A percentile compares a stretch with the other conserved stretches of the same genome.
Evolutionary conservation across 75 land plant genomes (phyloP).

Genomic region (Isoetes taiwanensis): DNA sequence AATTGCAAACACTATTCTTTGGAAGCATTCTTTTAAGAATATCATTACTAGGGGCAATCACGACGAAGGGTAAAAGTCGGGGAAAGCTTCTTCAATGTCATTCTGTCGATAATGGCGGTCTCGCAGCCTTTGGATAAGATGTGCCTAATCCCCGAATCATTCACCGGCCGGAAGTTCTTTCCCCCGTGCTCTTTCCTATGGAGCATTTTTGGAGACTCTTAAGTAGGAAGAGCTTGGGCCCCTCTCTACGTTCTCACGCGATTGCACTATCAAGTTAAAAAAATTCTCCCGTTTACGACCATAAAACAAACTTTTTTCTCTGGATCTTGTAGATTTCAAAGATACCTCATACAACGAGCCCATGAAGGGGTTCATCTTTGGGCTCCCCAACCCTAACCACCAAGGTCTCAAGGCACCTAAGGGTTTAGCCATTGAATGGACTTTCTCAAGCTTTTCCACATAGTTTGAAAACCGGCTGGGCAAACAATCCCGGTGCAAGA

Average conservation of each 20-base stretch:
- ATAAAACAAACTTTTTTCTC: constrained; percentile 35
- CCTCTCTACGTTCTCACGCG: too few relatives aligned
- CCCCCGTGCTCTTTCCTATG: too few relatives aligned
- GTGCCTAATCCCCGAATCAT: too few relatives aligned
- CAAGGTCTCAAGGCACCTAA: constrained; percentile 13
- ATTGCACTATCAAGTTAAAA: constrained; percentile 23
- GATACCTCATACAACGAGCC: constrained; percentile 34
- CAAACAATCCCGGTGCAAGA: too few relatives aligned
- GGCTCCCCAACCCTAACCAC: constrained; percentile 29
- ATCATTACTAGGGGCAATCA: constrained; percentile 32
- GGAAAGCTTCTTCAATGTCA: not conserved
- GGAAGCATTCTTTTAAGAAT: constrained; percentile 33
- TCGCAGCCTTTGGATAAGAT: too few relatives aligned
- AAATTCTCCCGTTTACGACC: constrained; percentile 34
- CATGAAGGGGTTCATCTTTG: constrained; percentile 30
- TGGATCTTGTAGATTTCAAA: constrained; percentile 19
- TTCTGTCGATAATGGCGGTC: not conserved
- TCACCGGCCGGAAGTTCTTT: too few relatives aligned
- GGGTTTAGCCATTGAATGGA: constrained; percentile 19
- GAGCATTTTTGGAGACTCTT: too few relatives aligned
- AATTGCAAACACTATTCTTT: constrained; percentile 26
- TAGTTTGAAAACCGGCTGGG: constrained; percentile 18
- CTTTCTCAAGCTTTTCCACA: constrained; percentile 15
- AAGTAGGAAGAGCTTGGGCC: too few relatives aligned
- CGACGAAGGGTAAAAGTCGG: constrained; percentile 17